phyloP scores from a whole-genome alignment of 352 stramenopile genomes.

The Blastocystis sp. region DNA sequence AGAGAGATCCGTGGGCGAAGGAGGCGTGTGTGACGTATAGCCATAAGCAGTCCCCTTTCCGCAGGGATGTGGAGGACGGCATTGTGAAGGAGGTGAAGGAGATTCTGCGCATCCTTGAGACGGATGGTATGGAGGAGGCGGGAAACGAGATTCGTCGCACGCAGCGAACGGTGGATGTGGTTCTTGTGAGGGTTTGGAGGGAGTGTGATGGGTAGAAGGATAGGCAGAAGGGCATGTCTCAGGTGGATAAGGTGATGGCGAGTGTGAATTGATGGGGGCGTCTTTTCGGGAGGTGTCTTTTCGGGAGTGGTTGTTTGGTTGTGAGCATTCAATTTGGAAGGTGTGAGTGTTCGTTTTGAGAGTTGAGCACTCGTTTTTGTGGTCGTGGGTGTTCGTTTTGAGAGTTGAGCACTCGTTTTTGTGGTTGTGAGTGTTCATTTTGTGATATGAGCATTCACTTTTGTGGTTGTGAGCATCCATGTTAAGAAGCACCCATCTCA shows the following conservation, averaged over 20 bases:
- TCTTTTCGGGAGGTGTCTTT: too few species aligned
- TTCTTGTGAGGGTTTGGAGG: background rate
- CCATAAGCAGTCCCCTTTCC: background rate
- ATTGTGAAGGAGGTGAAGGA: background rate
- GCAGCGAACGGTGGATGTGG: background rate
- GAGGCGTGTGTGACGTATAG: too few species aligned
- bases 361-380: too few species aligned
- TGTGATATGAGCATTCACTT: too few species aligned
- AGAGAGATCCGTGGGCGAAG: too few species aligned
- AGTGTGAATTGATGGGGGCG: background rate
- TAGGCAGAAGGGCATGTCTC: background rate
- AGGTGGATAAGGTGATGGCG: background rate
- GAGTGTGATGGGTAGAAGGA: background rate
- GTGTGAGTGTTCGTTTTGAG: background rate
- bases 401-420: too few species aligned
- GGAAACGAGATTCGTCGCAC: slow-evolving; percentile 27
- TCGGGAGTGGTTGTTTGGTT: too few species aligned
- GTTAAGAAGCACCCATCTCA: too few species aligned
- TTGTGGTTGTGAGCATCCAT: too few species aligned
- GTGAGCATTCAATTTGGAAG: background rate
- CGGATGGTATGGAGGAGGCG: background rate
- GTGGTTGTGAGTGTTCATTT: background rate
- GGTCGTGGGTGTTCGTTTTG: background rate
- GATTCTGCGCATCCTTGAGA: background rate
- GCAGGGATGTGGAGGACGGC: background rate